These are phyloP conservation scores for Micractinium sp. DNA, from an alignment of 139 green algal genomes.

Conservation along the genomic window DNA sequence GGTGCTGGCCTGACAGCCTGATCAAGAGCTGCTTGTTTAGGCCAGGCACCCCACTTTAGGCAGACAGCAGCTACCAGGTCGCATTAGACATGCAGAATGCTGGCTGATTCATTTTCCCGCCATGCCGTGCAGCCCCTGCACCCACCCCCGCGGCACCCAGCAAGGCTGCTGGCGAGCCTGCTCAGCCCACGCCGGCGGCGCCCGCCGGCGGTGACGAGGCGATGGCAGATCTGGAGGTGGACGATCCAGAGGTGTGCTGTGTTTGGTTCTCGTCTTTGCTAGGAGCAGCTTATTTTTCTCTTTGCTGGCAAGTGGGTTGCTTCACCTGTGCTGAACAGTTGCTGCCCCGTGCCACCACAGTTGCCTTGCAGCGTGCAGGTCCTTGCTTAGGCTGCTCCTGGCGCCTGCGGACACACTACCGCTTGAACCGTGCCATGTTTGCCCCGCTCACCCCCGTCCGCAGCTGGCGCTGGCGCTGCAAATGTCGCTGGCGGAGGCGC, in stretches of 20 bases:
- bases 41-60: too few relatives aligned
- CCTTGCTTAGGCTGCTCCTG: background rate
- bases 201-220: slow-evolving; percentile 12
- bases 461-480: slow-evolving; percentile 50
- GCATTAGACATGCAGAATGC: too few relatives aligned
- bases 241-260: slow-evolving; percentile 41
- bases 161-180: background rate
- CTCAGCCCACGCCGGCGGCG: background rate
- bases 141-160: slow-evolving; percentile 33
- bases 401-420: background rate
- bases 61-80: background rate
- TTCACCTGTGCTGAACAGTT: too few relatives aligned
- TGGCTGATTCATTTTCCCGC: background rate
- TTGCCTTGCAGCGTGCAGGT: background rate
- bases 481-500: slow-evolving; percentile 35
- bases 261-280: background rate
- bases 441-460: background rate
- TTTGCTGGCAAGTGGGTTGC: background rate
- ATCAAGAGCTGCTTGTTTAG: too few relatives aligned
- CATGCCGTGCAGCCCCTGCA: background rate
- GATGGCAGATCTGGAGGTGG: slow-evolving; percentile 37
- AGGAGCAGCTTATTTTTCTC: background rate
- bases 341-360: background rate
- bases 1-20: background rate
- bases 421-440: background rate